Evolutionary conservation across 257 asterid genomes (phyloP).

Genomic region (Petrea volubilis): DNA sequence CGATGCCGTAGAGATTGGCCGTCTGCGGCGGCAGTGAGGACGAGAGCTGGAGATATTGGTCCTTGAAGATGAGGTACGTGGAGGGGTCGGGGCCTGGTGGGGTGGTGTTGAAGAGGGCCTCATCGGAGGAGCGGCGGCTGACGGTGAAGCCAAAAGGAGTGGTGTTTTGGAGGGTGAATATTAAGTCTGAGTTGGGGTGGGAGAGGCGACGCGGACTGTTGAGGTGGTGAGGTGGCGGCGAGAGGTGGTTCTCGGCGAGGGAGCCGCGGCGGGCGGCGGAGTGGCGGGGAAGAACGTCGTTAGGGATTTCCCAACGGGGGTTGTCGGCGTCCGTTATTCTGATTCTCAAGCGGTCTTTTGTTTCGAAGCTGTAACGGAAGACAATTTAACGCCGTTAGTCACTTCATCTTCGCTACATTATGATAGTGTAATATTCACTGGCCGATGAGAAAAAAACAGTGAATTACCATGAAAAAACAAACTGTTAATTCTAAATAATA

Average conservation of each 20-base stretch:
- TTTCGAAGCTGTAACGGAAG: conserved; percentile 45
- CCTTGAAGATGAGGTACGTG: conserved; percentile 59
- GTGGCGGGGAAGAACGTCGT: conserved; percentile 41
- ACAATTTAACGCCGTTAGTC: conserved; percentile 4
- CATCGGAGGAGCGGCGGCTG: conserved; percentile 49
- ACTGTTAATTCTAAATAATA: no score
- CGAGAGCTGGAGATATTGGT: conserved; percentile 85
- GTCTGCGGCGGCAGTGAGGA: conserved; percentile 53
- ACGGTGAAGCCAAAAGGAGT: conserved; percentile 55
- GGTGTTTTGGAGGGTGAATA: conserved; percentile 47
- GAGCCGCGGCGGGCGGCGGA: conserved; percentile 16
- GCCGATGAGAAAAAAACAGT: no score
- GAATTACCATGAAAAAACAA: no score
- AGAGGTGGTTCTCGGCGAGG: conserved; percentile 17
- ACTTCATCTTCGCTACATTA: no score
- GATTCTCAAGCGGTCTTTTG: conserved; percentile 51
- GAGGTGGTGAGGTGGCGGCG: conserved; percentile 13
- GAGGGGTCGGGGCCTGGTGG: conserved; percentile 27
- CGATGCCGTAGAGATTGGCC: conserved; percentile 77
- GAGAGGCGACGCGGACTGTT: conserved; percentile 26
- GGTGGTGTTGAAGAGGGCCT: conserved; percentile 42
- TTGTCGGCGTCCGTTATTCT: conserved; percentile 45
- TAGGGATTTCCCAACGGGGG: conserved; percentile 59
- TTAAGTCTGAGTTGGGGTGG: conserved; percentile 39
- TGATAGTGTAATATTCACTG: no score